Conservation (phyloP, 495 filamentous ascomycete species). For the Tuber indicum region DNA sequence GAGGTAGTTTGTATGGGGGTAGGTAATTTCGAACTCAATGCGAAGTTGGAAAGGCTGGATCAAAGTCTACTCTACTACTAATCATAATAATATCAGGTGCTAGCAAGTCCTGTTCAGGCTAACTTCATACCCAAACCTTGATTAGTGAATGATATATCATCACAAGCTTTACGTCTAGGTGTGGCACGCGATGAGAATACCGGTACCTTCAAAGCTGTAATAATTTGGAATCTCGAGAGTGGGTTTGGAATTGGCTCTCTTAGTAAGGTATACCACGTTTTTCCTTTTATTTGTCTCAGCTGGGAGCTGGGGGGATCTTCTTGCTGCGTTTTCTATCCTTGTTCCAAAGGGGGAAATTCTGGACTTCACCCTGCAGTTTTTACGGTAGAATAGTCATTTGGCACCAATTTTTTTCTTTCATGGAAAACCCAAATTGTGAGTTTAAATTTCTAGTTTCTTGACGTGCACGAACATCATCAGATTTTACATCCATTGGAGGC, state of each 20-base stretch:
- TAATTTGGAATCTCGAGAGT: not conserved
- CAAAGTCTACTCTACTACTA: not conserved
- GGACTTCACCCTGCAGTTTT: not conserved
- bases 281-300: not conserved
- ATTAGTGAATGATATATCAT: not conserved
- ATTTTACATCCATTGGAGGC: no score
- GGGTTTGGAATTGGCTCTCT: not conserved
- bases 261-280: not conserved
- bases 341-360: not conserved
- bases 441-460: no score
- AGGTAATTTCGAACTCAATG: not conserved
- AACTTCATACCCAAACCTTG: not conserved
- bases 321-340: not conserved
- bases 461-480: no score
- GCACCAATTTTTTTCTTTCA: no score
- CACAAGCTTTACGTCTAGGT: no score
- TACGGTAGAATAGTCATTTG: no score
- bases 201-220: not conserved
- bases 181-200: not conserved
- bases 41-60: not conserved
- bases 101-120: not conserved
- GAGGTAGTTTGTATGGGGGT: not conserved
- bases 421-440: no score
- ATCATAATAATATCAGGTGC: not conserved
- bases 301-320: not conserved